Evolutionary conservation across 2,329 filamentous ascomycete genomes (phyloP), one percentile per base, ranked within the genome.

Genomic region (Whalleya microplaca): DNA sequence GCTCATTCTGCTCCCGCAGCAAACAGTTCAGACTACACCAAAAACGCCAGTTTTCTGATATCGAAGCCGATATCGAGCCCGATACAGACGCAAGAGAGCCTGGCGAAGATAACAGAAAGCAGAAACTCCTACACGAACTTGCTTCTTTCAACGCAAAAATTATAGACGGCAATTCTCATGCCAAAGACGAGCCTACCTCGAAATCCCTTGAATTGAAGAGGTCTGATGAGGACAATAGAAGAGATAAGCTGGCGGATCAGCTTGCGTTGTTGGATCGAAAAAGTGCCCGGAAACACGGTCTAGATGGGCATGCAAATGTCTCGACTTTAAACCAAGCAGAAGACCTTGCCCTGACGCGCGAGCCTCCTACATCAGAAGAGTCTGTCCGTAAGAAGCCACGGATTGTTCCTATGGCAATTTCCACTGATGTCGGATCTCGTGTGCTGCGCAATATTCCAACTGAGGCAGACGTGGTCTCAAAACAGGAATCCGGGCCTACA

Each of bases 1-100:
- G 76, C 2, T 75, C 79, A 29, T 78, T 93, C 4, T 82, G 80
- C 41, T 66, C 67, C 27, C 73, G 68, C 45, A 90, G 87, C 49
- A 63, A 61, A 1, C 76, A 74, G 37, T 89, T 84, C 59, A 73
- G 64, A 18, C 48, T 64, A 1, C 69, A 70, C 63, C 55, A 50
- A 41, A 65, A 67, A 53, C 58, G 64, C 18, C 44, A 58, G 29
- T 56, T 53, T 40, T 61, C 61, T 5, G 48, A 63, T 10, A 53
- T 61, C 3, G 54, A 66, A 45, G 19, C 45, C 4, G 55, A 57
- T 7, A 53, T 61, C 3, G 54, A 66, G 44, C 20, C 45, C 4
- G 55, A 57, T 7, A 51, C 60, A 41, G 44, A 46, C 16, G 53
- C 63, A 32, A 37, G 49, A 4, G 50, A 51, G 18, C 19, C 23